Base-by-base conservation (phyloP, 345 rosid genomes). In the Brassica rapa region DNA sequence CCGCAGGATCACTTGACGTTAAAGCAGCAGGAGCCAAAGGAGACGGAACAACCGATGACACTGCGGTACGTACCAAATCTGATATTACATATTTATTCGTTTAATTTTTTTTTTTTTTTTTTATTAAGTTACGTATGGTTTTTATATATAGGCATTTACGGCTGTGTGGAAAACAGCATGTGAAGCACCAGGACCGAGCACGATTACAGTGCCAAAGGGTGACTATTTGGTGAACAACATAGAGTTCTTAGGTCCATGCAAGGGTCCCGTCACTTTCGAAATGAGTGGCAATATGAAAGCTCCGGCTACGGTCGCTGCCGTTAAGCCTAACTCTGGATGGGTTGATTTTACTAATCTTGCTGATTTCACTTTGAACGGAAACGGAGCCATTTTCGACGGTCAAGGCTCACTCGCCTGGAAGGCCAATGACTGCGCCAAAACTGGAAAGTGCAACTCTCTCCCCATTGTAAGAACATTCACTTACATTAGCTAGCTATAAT, bases 241-340 rank as follows among this genome's bases (percentile, higher is more conserved):
- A 77, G 77, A 8, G 15, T 66, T 89, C 23, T 2, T 14, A 8
- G 89, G 90, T 21, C 89, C 92, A 3, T 89, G 92, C 84, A 84
- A 83, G 66, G 76, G 71, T 30, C 66, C 76, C 2, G 35, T 89
- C 37, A 76, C 70, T 64, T 0, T 86, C 4, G 77, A 75, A 66
- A 30, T 89, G 19, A 60, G 78, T 41, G 93, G 90, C 6, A 83
- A 62, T 19, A 25, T 89, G 29, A 78, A 74, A 62, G 90, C 90
- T 9, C 56, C 56, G 19, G 19, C 56, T 49, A 49, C 56, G 56
- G 19, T 49, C 56, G 56, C 2, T 49, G 16, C 3, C 6, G 1
- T 1, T 5, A 49, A 80, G 21, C 6, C 59, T 1, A 77, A 83
- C n/a, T 24, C 15, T 5, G 63, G 63, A 59, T 59, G 61, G 79